Evolutionary conservation across 2,329 filamentous ascomycete genomes (phyloP).

Genomic region (Emmonsia crescens): DNA sequence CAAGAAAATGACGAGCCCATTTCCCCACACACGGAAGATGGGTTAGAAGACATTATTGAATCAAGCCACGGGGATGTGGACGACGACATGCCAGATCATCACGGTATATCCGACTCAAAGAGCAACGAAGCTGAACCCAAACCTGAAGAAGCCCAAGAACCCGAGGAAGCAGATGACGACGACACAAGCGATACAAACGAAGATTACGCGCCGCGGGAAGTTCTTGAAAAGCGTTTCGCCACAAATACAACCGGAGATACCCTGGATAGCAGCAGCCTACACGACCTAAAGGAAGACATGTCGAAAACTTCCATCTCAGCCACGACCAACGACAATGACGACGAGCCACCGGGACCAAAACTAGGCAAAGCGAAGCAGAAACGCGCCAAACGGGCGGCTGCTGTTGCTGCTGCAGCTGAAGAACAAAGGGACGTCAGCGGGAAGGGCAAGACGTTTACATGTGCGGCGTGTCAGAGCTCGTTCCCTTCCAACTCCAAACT

Average conservation of each 20-base stretch:
- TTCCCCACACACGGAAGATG: not conserved
- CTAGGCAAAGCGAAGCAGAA: slow-evolving; percentile 45
- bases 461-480: slow-evolving; percentile 62
- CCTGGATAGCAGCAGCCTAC: not conserved
- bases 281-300: slow-evolving; percentile 14
- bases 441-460: slow-evolving; percentile 46
- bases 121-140: slow-evolving; percentile 3
- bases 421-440: slow-evolving; percentile 1
- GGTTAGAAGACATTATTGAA: not conserved
- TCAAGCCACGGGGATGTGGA: not conserved
- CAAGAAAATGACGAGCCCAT: not conserved
- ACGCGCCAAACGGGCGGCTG: slow-evolving; percentile 36
- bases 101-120: not conserved
- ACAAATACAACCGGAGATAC: slow-evolving; percentile 13
- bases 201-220: slow-evolving; percentile 34
- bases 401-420: slow-evolving; percentile 21
- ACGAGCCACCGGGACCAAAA: slow-evolving; percentile 20
- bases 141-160: slow-evolving; percentile 8
- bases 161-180: slow-evolving; percentile 8
- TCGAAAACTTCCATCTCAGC: slow-evolving; percentile 11
- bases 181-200: slow-evolving; percentile 4
- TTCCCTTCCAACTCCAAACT: slow-evolving; percentile 67
- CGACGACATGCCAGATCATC: not conserved
- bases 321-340: slow-evolving; percentile 12
- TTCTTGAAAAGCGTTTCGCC: slow-evolving; percentile 30